Percentiles rank a stretch among this genome's conserved stretches.
phyloP scores from a whole-genome alignment of 1,139 yeast genomes.

The Yamadazyma aaseri region DNA sequence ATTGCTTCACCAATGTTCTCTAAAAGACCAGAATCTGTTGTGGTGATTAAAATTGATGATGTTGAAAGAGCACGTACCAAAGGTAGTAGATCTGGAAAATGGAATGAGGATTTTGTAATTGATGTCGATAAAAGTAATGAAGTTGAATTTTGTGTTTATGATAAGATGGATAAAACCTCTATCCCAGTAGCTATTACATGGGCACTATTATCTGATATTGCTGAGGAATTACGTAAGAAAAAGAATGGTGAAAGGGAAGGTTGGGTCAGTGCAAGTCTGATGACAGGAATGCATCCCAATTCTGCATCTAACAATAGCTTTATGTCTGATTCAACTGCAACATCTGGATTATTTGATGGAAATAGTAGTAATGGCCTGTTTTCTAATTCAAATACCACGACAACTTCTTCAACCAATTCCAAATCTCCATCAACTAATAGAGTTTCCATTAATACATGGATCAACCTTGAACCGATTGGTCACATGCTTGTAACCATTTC shows the following conservation, averaged over 20 bases:
- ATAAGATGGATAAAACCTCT: conserved; percentile 60
- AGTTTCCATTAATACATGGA: conserved; percentile 72
- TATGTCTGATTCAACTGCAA: conserved; percentile 5
- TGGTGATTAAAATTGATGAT: conserved; percentile 82
- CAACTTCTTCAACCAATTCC: background rate
- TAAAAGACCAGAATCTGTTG: conserved; percentile 76
- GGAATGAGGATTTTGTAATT: conserved; percentile 81
- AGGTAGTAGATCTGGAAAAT: conserved; percentile 72
- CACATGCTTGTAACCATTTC: conserved; percentile 77
- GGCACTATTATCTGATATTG: conserved; percentile 85
- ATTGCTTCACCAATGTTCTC: conserved; percentile 78
- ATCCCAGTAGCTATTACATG: conserved; percentile 94
- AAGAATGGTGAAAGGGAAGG: conserved; percentile 78
- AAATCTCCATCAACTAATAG: conserved; percentile 13
- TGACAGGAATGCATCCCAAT: conserved; percentile 14
- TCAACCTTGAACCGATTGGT: conserved; percentile 90
- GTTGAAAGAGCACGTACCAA: conserved; percentile 76
- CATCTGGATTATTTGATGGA: conserved; percentile 1
- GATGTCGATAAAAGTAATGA: conserved; percentile 90
- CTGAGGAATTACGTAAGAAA: conserved; percentile 90
- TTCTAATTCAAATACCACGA: background rate
- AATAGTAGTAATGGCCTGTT: background rate
- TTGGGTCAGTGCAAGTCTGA: conserved; percentile 72
- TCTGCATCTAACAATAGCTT: conserved; percentile 25
- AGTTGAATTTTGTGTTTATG: conserved; percentile 83